Evolutionary conservation across 352 stramenopile genomes (phyloP).

Genomic region (Phytophthora sp.): DNA sequence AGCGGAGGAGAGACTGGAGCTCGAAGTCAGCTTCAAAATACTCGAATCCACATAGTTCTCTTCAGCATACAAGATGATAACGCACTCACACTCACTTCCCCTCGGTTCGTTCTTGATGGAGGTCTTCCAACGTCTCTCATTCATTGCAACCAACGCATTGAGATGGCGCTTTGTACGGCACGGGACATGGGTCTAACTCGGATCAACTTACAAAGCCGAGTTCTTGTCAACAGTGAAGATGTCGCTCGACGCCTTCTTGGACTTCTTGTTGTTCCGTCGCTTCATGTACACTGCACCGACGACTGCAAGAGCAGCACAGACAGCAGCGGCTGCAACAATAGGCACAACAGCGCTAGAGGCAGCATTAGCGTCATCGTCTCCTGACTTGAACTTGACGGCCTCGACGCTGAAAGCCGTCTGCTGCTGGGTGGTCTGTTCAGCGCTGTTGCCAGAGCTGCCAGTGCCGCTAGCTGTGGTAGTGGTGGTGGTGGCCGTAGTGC

Average conservation of each 20-base stretch:
- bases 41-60: conserved; percentile 37
- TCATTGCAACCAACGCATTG: conserved; percentile 39
- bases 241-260: conserved; percentile 41
- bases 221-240: conserved; percentile 86
- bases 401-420: conserved; percentile 42
- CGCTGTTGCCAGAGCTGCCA: neutral
- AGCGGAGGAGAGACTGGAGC: conserved; percentile 32
- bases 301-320: conserved; percentile 54
- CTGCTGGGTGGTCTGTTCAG: conserved; percentile 7
- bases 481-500: conserved; percentile 35
- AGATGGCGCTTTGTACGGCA: conserved; percentile 31
- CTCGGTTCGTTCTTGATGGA: conserved; percentile 31
- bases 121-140: conserved; percentile 38
- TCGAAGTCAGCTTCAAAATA: conserved; percentile 38
- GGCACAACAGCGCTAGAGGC: conserved; percentile 11
- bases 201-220: conserved; percentile 64
- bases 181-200: conserved; percentile 23
- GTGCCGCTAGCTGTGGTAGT: neutral
- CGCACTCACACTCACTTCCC: conserved; percentile 40
- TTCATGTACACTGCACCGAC: conserved; percentile 69
- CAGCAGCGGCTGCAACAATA: conserved; percentile 37
- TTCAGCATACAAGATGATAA: conserved; percentile 40
- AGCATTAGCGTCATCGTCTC: conserved; percentile 10
- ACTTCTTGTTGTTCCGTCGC: conserved; percentile 61
- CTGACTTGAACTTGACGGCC: conserved; percentile 44